phyloP scores from a whole-genome alignment of 805 yeast genomes.

The Pichia pseudocactophila region DNA sequence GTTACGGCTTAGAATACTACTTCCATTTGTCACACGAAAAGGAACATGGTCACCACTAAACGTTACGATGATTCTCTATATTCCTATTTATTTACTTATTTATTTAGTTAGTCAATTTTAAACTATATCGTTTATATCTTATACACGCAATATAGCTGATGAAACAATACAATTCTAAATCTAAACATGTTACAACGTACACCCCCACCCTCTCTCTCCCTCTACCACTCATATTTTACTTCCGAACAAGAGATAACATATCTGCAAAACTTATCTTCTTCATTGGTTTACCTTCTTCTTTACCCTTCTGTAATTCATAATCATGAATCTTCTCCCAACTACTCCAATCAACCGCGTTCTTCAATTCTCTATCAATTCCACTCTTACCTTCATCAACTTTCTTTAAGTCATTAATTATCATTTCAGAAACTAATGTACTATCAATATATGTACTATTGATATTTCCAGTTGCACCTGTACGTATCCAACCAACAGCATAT shows the following conservation, averaged over 20 bases:
- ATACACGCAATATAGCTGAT: too few species aligned
- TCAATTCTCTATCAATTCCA: slow-evolving; percentile 18
- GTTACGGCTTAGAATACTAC: slow-evolving; percentile 90
- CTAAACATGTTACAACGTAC: too few species aligned
- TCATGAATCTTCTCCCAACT: slow-evolving; percentile 56
- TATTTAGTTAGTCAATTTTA: slow-evolving; percentile 8
- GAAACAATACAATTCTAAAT: too few species aligned
- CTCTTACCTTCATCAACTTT: slow-evolving; percentile 16
- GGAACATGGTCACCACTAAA: slow-evolving; percentile 29
- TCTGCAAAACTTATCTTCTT: slow-evolving; percentile 44
- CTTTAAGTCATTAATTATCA: slow-evolving; percentile 43
- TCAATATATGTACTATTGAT: slow-evolving; percentile 87
- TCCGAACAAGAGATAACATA: slow-evolving; percentile 31
- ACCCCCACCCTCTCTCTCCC: too few species aligned
- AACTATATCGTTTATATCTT: too few species aligned
- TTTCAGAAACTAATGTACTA: slow-evolving; percentile 65
- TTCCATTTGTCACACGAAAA: slow-evolving; percentile 70
- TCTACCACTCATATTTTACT: too few species aligned
- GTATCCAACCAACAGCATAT: slow-evolving; percentile 88
- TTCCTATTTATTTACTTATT: slow-evolving; percentile 10
- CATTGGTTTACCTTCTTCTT: slow-evolving; percentile 40
- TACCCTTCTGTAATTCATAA: slow-evolving; percentile 45
- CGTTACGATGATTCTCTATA: background rate
- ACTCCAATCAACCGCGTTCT: slow-evolving; percentile 41
- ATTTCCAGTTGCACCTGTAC: slow-evolving; percentile 79